These are phyloP conservation scores for Pseudohalonectria lignicola DNA, from an alignment of 2,329 filamentous ascomycete species.

Conservation along the genomic window DNA sequence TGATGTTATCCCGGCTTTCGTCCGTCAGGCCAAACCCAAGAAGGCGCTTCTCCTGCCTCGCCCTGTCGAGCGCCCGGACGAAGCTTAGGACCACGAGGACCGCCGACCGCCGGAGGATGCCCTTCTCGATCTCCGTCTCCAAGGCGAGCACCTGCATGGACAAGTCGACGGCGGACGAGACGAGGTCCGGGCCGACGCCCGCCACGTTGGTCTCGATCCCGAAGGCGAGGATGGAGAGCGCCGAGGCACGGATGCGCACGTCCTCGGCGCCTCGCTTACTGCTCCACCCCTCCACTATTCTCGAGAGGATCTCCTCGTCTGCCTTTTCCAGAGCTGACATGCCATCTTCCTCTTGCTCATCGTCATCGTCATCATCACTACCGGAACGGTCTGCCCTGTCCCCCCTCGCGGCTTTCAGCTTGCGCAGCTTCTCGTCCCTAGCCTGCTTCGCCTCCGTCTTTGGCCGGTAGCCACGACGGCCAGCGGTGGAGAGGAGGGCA, in stretches of 20 bases:
- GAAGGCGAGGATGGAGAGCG: constrained; percentile 52
- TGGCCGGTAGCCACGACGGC: constrained; percentile 48
- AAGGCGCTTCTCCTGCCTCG: constrained; percentile 30
- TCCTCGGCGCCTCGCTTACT: constrained; percentile 57
- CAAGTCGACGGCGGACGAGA: constrained; percentile 49
- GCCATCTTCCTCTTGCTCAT: constrained; percentile 14
- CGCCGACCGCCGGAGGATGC: constrained; percentile 56
- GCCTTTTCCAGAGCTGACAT: constrained; percentile 1
- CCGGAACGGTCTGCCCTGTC: constrained; percentile 45
- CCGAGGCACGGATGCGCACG: constrained; percentile 57
- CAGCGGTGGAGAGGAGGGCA: constrained; percentile 51
- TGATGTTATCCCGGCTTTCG: constrained; percentile 48
- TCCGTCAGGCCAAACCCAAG: constrained; percentile 43
- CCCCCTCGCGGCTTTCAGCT: constrained; percentile 36
- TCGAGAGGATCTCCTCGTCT: constrained; percentile 37
- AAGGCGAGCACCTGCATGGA: constrained; percentile 51
- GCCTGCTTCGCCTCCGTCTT: constrained; percentile 47
- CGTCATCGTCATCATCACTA: constrained; percentile 39
- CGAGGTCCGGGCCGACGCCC: constrained; percentile 39
- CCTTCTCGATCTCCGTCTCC: constrained; percentile 48
- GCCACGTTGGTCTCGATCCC: constrained; percentile 49
- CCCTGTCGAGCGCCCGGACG: constrained; percentile 45
- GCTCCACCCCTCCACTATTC: constrained; percentile 58
- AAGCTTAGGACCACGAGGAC: constrained; percentile 53
- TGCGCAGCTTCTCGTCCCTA: constrained; percentile 34